Conservation (phyloP, 2,329 filamentous ascomycete genomes). For the Biscogniauxia marginata region DNA sequence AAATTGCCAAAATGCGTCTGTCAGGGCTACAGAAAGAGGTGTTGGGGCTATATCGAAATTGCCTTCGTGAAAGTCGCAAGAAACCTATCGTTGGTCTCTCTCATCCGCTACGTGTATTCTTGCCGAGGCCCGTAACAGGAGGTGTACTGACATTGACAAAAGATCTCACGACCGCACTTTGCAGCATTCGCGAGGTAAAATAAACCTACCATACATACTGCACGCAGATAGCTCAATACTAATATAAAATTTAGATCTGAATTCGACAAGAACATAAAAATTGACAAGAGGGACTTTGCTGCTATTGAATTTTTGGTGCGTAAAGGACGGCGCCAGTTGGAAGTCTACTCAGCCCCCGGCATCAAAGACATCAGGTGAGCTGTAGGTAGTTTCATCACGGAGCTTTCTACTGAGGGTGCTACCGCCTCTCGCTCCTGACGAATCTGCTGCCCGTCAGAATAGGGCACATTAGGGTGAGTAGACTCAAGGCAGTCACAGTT, state of each 20-base stretch:
- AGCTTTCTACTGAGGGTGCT: not conserved
- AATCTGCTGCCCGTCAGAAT: not conserved
- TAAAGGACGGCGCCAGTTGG: slow-evolving; percentile 78
- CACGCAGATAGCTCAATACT: not conserved
- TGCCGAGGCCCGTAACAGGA: not conserved
- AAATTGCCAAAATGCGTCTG: slow-evolving; percentile 46
- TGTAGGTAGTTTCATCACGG: not conserved
- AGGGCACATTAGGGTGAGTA: not conserved
- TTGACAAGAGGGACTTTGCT: slow-evolving; percentile 82
- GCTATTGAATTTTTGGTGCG: slow-evolving; percentile 83
- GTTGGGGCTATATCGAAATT: slow-evolving; percentile 79
- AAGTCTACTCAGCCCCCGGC: slow-evolving; percentile 75
- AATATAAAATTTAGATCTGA: slow-evolving; percentile 58
- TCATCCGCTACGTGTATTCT: slow-evolving; percentile 12
- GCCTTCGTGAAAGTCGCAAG: slow-evolving; percentile 74
- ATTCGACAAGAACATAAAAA: slow-evolving; percentile 66
- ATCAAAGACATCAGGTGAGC: slow-evolving; percentile 70
- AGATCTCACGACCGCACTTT: slow-evolving; percentile 62
- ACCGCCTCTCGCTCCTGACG: not conserved
- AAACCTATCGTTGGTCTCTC: slow-evolving; percentile 67
- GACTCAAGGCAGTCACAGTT: not conserved
- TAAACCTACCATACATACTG: not conserved
- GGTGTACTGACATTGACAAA: slow-evolving; percentile 8
- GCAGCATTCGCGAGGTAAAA: slow-evolving; percentile 60
- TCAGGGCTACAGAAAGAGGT: slow-evolving; percentile 93